Evolutionary conservation across 2,329 filamentous ascomycete species (phyloP).

Genomic region (Aspergillus texensis): DNA sequence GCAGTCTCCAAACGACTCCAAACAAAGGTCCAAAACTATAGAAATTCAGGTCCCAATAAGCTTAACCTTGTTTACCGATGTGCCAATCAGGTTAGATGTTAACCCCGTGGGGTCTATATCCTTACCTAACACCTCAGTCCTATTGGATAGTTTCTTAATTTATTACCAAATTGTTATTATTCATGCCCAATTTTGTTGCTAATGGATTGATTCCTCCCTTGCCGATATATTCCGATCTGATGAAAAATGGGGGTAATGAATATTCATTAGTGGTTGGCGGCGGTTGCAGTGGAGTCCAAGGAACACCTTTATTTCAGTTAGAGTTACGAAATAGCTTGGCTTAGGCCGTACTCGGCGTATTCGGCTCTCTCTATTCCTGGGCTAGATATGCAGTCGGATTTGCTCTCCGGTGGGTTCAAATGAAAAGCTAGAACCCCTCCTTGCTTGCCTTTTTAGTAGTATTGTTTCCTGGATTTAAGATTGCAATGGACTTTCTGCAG

Average conservation of each 20-base stretch:
- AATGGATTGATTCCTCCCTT: neutral
- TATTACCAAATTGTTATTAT: neutral
- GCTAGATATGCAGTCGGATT: neutral
- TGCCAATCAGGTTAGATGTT: neutral
- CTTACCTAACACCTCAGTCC: neutral
- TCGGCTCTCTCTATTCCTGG: neutral
- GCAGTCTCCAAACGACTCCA: neutral
- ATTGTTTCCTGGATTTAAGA: too few species aligned
- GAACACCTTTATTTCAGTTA: neutral
- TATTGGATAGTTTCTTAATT: neutral
- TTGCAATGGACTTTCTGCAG: neutral
- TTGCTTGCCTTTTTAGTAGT: neutral
- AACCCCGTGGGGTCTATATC: neutral
- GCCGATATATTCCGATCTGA: neutral
- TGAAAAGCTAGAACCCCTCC: neutral
- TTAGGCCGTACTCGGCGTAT: neutral
- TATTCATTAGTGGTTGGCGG: neutral
- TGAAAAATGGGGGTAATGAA: constrained; percentile 5
- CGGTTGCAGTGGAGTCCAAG: neutral
- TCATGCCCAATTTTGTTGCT: neutral
- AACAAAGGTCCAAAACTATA: neutral
- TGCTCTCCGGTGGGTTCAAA: neutral
- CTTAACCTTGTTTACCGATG: neutral
- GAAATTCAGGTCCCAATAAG: neutral
- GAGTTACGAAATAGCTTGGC: neutral